phyloP scores from a whole-genome alignment of 2,329 filamentous ascomycete genomes.

The Coniosporium tulheliwenetii region DNA sequence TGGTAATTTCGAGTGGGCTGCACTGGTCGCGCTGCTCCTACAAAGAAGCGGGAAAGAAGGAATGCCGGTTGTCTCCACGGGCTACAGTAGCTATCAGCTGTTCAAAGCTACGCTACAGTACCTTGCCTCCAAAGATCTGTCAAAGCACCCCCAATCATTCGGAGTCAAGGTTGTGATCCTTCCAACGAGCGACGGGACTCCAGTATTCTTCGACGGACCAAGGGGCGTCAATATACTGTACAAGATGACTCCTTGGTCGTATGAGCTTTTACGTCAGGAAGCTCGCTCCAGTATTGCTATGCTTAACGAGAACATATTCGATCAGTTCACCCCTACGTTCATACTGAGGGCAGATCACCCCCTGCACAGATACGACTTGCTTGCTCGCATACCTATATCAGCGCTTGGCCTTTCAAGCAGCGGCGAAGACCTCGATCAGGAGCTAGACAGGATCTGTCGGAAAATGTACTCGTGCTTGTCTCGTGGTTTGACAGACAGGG shows the following conservation, averaged over 20 bases:
- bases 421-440: conserved; percentile 11
- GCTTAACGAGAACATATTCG: conserved; percentile 55
- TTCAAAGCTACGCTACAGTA: conserved; percentile 94
- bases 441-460: conserved; percentile 19
- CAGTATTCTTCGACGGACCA: conserved; percentile 63
- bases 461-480: conserved; percentile 50
- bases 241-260: conserved; percentile 84
- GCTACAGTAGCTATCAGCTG: conserved; percentile 79
- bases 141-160: conserved; percentile 45
- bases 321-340: conserved; percentile 77
- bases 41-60: conserved; percentile 62
- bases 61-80: conserved; percentile 55
- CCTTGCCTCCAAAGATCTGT: conserved; percentile 57
- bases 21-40: conserved; percentile 65
- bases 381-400: conserved; percentile 24
- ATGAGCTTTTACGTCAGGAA: conserved; percentile 54
- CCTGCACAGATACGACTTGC: conserved; percentile 38
- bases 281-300: conserved; percentile 59
- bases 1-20: conserved; percentile 81
- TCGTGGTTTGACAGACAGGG: conserved; percentile 61
- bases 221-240: conserved; percentile 69
- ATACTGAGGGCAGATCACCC: conserved; percentile 43
- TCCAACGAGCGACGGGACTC: conserved; percentile 31
- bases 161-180: conserved; percentile 19
- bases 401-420: conserved; percentile 7